These are phyloP conservation scores for Quercus lobata DNA, from an alignment of 331 rosid species.

Conservation along the genomic window DNA sequence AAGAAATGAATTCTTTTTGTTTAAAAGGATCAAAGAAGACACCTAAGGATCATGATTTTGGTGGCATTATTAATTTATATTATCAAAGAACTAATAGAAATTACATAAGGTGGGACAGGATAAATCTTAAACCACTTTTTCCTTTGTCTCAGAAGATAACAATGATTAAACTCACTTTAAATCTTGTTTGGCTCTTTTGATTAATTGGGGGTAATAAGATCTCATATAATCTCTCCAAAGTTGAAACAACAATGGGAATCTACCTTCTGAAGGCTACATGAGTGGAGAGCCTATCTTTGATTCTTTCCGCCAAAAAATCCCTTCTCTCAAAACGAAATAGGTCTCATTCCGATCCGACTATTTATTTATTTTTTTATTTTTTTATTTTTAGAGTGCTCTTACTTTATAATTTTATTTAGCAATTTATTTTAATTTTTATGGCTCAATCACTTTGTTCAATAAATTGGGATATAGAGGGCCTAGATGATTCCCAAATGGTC, in stretches of 20 bases:
- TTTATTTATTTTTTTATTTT: neutral
- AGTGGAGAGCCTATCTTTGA: conserved; percentile 29
- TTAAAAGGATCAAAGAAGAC: neutral
- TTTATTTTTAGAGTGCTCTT: neutral
- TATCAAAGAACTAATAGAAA: neutral
- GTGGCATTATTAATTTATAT: neutral
- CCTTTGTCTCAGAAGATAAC: neutral
- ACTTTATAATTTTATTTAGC: neutral
- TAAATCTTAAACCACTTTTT: conserved; percentile 8
- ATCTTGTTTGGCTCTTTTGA: neutral
- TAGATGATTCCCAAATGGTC: neutral
- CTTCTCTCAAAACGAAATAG: neutral
- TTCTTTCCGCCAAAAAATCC: conserved; percentile 3
- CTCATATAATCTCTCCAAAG: conserved; percentile 8
- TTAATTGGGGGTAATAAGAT: neutral
- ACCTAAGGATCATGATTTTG: neutral
- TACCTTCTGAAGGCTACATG: conserved; percentile 32
- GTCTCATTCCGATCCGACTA: neutral
- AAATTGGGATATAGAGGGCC: neutral
- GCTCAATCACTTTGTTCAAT: neutral
- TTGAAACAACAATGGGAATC: conserved; percentile 28
- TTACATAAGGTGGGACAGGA: conserved; percentile 23
- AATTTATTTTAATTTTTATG: no score
- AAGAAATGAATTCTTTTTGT: neutral
- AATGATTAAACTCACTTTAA: conserved; percentile 9